Percentiles rank a stretch among this genome's conserved stretches.
These are phyloP conservation scores for Amorphotheca resinae DNA, from an alignment of 495 filamentous ascomycete species.

Conservation along the genomic window DNA sequence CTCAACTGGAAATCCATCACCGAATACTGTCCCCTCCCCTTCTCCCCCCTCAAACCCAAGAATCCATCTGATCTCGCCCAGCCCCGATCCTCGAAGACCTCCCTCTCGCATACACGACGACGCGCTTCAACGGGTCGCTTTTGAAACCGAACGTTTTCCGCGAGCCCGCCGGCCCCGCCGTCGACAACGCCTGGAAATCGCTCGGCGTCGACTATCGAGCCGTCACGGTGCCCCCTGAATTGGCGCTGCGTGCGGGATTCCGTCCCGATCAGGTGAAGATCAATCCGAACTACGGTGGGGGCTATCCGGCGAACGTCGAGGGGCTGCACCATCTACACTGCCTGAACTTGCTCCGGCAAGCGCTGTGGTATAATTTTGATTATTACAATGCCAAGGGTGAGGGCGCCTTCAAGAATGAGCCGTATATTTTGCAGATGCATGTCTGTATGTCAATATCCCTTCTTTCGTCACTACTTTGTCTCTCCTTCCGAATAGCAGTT, in stretches of 20 bases:
- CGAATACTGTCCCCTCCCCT: too few species aligned
- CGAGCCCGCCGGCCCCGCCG: conserved; percentile 33
- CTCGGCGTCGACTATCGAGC: conserved; percentile 32
- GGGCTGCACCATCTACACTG: conserved; percentile 46
- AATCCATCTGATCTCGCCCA: too few species aligned
- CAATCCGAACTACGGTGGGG: conserved; percentile 37
- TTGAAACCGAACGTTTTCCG: conserved; percentile 39
- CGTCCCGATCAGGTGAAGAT: conserved; percentile 35
- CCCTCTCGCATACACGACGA: conserved; percentile 4
- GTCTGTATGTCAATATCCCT: conserved; percentile 18
- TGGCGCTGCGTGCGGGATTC: conserved; percentile 31
- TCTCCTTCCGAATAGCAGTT: conserved; percentile 32
- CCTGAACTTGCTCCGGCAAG: conserved; percentile 41
- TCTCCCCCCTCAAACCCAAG: too few species aligned
- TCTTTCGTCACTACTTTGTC: conserved; percentile 18
- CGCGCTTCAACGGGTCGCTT: conserved; percentile 38
- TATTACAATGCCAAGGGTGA: conserved; percentile 34
- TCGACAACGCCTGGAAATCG: conserved; percentile 43
- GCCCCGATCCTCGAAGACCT: conserved; percentile 6
- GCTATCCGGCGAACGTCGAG: conserved; percentile 39
- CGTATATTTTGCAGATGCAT: conserved; percentile 32
- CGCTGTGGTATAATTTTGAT: conserved; percentile 41
- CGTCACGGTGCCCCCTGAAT: conserved; percentile 20
- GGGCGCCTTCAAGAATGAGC: conserved; percentile 35
- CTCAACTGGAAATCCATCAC: too few species aligned